Conservation (phyloP, 2,329 filamentous ascomycete genomes). For the Trichoderma atrobrunneum region DNA sequence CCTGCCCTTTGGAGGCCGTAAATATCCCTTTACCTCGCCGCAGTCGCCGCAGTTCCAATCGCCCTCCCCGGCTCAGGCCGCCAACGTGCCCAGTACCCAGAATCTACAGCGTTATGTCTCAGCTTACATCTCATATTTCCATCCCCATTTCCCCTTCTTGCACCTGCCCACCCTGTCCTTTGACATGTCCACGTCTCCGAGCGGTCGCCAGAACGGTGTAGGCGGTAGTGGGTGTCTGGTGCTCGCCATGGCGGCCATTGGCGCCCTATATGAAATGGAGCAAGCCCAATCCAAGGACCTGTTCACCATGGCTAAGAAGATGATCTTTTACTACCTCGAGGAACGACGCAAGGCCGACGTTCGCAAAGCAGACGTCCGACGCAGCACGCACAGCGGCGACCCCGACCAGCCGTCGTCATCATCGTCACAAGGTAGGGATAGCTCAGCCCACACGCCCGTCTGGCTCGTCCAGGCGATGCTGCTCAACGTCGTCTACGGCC, state of each 20-base stretch:
- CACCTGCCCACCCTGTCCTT: constrained; percentile 91
- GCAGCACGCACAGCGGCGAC: constrained; percentile 45
- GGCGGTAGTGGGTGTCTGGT: constrained; percentile 84
- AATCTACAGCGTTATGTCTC: constrained; percentile 89
- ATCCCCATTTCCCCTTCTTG: constrained; percentile 91
- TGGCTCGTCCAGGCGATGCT: constrained; percentile 98
- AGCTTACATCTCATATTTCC: constrained; percentile 87
- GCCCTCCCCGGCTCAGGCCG: constrained; percentile 50
- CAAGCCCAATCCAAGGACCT: constrained; percentile 75
- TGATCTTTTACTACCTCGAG: constrained; percentile 91
- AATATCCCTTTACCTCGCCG: constrained; percentile 61
- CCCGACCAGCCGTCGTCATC: not conserved
- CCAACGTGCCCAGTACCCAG: constrained; percentile 70
- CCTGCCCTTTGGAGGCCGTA: constrained; percentile 55
- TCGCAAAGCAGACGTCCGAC: constrained; percentile 58
- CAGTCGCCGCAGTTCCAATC: constrained; percentile 51
- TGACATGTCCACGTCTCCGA: constrained; percentile 69
- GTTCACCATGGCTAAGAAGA: constrained; percentile 91
- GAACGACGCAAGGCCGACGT: constrained; percentile 85
- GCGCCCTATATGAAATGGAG: constrained; percentile 84
- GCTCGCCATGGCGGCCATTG: constrained; percentile 75
- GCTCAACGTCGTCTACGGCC: constrained; percentile 90
- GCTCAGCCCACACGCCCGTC: constrained; percentile 72
- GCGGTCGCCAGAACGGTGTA: constrained; percentile 57
- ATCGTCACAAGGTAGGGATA: constrained; percentile 49